Base-by-base conservation (phyloP, 257 asterid species). In the Nicotiana undulata region DNA sequence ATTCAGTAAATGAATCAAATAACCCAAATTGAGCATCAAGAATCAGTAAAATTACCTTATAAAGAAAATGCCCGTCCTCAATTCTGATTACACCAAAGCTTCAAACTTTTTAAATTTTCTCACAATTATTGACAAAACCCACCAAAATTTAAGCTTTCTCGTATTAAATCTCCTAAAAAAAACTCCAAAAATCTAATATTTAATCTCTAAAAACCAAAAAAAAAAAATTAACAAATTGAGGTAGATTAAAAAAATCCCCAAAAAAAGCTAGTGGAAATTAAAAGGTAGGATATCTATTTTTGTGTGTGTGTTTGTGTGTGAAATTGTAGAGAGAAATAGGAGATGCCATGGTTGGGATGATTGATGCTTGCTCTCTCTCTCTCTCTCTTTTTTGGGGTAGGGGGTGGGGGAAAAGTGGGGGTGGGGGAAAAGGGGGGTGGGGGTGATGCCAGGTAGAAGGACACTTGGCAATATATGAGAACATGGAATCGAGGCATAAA, bases 391-490 rank as follows among this genome's bases (percentile, higher is more conserved):
- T 44, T 12, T 12, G 64, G 72, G 22, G 53, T 51, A 53, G 67
- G 52, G 0, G 40, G 59, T 29, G 46, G 40, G 11, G 49, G 11
- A 10, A 5, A 13, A 1, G 1, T 1, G 2, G 34, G 81, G 61
- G 3, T 55, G 72, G 61, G 76, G 74, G n/a, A 40, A 77, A 59
- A 8, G 7, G 85, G 82, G 56, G 84, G 75, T 13, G 87, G 83
- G 17, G 85, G 64, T 40, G 86, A 64, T 83, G 91, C 89, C 93
- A 86, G 86, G 87, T 88, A 55, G 29, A 17, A 65, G 59, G 87
- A 88, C 95, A 91, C 92, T 91, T 91, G 95, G 90, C 88, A 29
- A 32, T 40, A 28, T 80, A 20, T 58, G 77, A 59, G 81, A 80
- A 76, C 40, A 83, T 63, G 82, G 75, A 60, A 89, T 80, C 67